These are phyloP conservation scores for Phyllosticta citriasiana DNA, from an alignment of 2,329 filamentous ascomycete species.

Conservation along the genomic window DNA sequence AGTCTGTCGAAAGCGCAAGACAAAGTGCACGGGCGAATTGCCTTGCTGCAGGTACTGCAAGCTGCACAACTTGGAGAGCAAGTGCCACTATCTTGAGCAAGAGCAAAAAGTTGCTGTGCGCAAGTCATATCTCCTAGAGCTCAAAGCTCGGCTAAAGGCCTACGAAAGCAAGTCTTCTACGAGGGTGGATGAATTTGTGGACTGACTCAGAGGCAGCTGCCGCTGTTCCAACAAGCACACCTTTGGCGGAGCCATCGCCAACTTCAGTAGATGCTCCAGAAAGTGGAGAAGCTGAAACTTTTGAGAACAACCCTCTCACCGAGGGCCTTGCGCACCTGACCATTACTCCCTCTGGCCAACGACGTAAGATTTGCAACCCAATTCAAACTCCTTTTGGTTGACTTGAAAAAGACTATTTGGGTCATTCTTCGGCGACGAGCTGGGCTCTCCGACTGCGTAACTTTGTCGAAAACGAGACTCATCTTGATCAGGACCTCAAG, in stretches of 20 bases:
- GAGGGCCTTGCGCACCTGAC: slow-evolving; percentile 9
- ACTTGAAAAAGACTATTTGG: slow-evolving; percentile 15
- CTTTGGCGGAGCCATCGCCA: background rate
- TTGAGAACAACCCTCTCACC: slow-evolving; percentile 8
- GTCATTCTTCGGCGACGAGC: slow-evolving; percentile 18
- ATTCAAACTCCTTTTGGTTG: background rate
- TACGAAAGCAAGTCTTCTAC: slow-evolving; percentile 11
- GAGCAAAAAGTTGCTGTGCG: slow-evolving; percentile 15
- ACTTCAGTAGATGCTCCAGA: background rate
- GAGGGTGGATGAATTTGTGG: background rate
- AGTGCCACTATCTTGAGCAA: slow-evolving; percentile 15
- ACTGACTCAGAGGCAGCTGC: background rate
- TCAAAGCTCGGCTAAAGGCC: slow-evolving; percentile 13
- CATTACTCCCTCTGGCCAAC: slow-evolving; percentile 9
- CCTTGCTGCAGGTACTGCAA: slow-evolving; percentile 12
- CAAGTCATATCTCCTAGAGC: slow-evolving; percentile 14
- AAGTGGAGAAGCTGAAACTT: background rate
- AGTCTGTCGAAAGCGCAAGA: slow-evolving; percentile 16
- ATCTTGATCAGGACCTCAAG: slow-evolving; percentile 27
- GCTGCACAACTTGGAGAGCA: slow-evolving; percentile 11
- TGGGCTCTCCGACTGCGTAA: slow-evolving; percentile 16
- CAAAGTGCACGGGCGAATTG: slow-evolving; percentile 15
- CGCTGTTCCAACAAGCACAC: background rate
- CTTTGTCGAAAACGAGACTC: slow-evolving; percentile 15
- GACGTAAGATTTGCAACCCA: background rate